Evolutionary conservation across 345 rosid species (phyloP), one percentile per base, ranked within the genome.

Genomic region (Citrus hindsii): DNA sequence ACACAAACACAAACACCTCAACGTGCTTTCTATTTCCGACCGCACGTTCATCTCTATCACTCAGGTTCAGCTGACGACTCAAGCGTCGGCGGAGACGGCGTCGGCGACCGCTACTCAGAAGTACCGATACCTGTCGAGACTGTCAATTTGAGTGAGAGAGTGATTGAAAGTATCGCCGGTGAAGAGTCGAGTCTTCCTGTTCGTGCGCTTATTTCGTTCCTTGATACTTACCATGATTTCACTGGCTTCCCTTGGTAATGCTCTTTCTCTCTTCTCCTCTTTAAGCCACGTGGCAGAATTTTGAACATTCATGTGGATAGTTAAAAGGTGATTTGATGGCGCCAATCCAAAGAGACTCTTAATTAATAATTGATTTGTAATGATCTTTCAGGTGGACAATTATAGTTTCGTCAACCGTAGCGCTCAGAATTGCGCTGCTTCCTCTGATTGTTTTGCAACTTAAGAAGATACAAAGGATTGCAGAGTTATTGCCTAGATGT

Each of bases 171-270:
- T 46, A 13, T 40, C 67, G 60, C 68, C 24, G 79, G 79, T 28
- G 85, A 81, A 62, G 90, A 82, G 33, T 78, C 86, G 35, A 85
- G 82, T 73, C 83, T 85, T 56, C 92, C 92, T 0, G 88, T 90
- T 68, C 82, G 79, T 12, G 85, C 83, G 37, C 79, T 91, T 71
- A 79, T 87, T 72, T 89, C 92, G 38, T 72, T 93, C 80, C 93
- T 95, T 14, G 97, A 95, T 82, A 81, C 83, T 2, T 95, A 77
- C 79, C 98, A 93, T 83, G 88, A 90, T 74, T 67, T 90, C 84
- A 86, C 94, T 74, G 95, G 98, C 74, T 83, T 93, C 67, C 97
- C 98, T 74, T 95, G 99, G 98, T 93, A 71, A 75, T 83, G 25
- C 74, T 35, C 9, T 71, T 38, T 65, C 4, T 33, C 18, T 62